Conservation (phyloP, 2,329 filamentous ascomycete species). For the Trichoderma hamatum region DNA sequence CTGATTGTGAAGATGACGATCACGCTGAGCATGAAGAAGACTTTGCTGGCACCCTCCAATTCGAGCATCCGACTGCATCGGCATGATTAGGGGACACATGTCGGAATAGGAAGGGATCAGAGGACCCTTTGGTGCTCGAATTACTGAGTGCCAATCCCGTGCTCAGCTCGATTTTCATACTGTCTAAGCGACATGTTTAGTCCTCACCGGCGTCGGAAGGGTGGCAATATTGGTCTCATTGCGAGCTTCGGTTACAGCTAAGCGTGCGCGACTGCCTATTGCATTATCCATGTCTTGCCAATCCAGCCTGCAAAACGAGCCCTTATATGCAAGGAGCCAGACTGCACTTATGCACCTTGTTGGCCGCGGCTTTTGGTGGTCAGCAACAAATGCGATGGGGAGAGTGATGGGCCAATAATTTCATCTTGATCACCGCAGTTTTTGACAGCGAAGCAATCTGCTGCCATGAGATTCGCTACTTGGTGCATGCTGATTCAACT, state of each 20-base stretch:
- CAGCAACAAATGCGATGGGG: constrained; percentile 4
- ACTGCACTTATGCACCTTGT: constrained; percentile 7
- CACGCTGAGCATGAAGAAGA: neutral
- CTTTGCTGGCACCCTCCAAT: neutral
- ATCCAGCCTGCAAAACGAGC: constrained; percentile 7
- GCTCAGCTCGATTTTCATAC: neutral
- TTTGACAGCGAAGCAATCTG: neutral
- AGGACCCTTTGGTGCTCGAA: neutral
- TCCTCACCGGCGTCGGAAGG: constrained; percentile 18
- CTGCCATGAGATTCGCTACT: neutral
- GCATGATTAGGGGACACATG: neutral
- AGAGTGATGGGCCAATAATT: neutral
- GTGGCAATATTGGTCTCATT: constrained; percentile 16
- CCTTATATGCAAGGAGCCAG: constrained; percentile 12
- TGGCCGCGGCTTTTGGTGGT: constrained; percentile 14
- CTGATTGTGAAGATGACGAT: neutral
- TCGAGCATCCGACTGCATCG: neutral
- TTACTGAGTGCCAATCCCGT: neutral
- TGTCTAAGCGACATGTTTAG: constrained; percentile 9
- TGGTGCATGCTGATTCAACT: neutral
- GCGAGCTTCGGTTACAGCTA: constrained; percentile 3
- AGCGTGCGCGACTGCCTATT: constrained; percentile 3
- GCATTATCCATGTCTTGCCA: constrained; percentile 3
- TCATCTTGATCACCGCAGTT: neutral
- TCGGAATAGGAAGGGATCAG: constrained; percentile 1